Evolutionary conservation across 192 early-diverging fungal species (phyloP).

Genomic region (Dissophora ornata): DNA sequence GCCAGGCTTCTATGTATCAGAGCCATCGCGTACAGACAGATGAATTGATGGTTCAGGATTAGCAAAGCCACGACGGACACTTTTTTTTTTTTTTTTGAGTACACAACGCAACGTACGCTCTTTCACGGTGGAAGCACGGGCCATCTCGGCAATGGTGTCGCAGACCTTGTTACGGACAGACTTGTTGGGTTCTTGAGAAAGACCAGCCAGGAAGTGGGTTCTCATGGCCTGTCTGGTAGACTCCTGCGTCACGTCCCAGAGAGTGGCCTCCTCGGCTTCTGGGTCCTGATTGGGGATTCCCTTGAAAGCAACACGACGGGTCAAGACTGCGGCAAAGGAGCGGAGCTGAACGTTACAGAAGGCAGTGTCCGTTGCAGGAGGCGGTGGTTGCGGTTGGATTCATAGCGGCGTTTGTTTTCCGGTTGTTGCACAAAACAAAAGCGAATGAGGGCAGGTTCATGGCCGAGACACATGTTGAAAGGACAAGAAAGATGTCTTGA

Average conservation of each 20-base stretch:
- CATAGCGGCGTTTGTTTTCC: too few relatives aligned
- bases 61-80: too few relatives aligned
- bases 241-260: constrained; percentile 81
- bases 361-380: background rate
- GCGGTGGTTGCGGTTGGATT: background rate
- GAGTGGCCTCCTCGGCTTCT: constrained; percentile 48
- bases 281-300: constrained; percentile 55
- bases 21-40: too few relatives aligned
- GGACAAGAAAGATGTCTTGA: too few relatives aligned
- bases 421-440: too few relatives aligned
- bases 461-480: background rate
- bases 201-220: constrained; percentile 79
- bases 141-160: constrained; percentile 93
- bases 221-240: constrained; percentile 76
- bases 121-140: constrained; percentile 65
- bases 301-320: constrained; percentile 70
- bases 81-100: too few relatives aligned
- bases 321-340: constrained; percentile 63
- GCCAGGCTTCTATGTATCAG: constrained; percentile 76
- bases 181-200: constrained; percentile 78
- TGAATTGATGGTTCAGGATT: too few relatives aligned
- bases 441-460: too few relatives aligned
- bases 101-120: constrained; percentile 68
- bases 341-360: constrained; percentile 56
- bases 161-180: constrained; percentile 91